A percentile compares a stretch with the other conserved stretches of the same genome.
These are phyloP conservation scores for Typha latifolia DNA, from an alignment of 176 grass and related monocot genomes.

Conservation along the genomic window DNA sequence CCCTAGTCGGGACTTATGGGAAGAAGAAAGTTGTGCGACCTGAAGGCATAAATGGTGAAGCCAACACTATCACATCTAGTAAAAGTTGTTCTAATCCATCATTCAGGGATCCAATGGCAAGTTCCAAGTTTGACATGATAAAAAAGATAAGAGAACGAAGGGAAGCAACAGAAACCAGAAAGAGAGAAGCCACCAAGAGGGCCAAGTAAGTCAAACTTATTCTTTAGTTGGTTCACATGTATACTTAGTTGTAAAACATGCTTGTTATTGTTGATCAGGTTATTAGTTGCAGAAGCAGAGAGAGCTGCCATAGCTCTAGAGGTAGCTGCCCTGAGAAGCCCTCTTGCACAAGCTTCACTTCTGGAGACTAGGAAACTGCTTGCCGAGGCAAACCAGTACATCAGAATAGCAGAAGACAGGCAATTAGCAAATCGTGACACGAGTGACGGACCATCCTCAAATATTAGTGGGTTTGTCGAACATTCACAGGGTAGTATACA, in stretches of 20 bases:
- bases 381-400: constrained; percentile 11
- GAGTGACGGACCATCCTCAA: not conserved
- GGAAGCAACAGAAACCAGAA: constrained; percentile 4
- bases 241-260: not conserved
- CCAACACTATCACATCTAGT: not conserved
- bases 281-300: constrained; percentile 23
- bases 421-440: not conserved
- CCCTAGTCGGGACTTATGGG: not conserved
- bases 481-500: not conserved
- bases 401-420: constrained; percentile 7
- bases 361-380: constrained; percentile 23
- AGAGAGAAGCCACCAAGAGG: constrained; percentile 3
- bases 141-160: constrained; percentile 18
- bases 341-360: constrained; percentile 20
- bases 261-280: constrained; percentile 3
- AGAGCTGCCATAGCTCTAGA: constrained; percentile 21
- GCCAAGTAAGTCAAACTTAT: constrained; percentile 14
- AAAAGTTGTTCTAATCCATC: not conserved
- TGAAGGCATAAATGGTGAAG: not conserved
- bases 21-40: constrained; percentile 1
- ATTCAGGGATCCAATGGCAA: constrained; percentile 21
- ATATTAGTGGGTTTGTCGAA: not conserved
- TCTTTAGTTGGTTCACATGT: not conserved
- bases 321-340: constrained; percentile 3
- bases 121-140: constrained; percentile 19